Conservation (phyloP, 345 rosid genomes). For the Euphorbia pulcherrima region DNA sequence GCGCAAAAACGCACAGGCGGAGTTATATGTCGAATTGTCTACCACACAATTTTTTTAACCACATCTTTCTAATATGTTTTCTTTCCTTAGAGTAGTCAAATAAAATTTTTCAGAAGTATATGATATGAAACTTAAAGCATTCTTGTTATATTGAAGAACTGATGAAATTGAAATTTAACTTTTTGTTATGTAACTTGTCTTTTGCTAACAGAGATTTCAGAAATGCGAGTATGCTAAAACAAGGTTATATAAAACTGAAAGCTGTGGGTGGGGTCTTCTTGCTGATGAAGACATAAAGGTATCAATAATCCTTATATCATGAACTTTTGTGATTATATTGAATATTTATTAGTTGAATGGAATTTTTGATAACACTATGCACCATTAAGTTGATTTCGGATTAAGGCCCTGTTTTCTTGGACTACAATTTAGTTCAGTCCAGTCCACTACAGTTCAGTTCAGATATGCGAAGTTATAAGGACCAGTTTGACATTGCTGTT, state of each 20-base stretch:
- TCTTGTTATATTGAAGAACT: neutral
- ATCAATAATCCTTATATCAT: conserved; percentile 5
- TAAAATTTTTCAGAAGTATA: neutral
- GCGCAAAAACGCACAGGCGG: too few species aligned
- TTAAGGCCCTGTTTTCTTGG: neutral
- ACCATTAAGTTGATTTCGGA: neutral
- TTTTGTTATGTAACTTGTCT: neutral
- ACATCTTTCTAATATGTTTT: neutral
- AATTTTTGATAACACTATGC: neutral
- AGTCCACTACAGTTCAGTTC: too few species aligned
- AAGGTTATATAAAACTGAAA: conserved; percentile 67
- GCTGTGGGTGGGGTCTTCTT: conserved; percentile 88
- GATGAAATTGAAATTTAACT: neutral
- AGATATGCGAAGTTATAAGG: too few species aligned
- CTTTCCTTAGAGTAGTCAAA: neutral
- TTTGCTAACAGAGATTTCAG: conserved; percentile 64
- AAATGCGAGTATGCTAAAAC: conserved; percentile 75
- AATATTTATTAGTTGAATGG: neutral
- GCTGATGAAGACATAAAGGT: conserved; percentile 85
- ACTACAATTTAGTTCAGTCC: too few species aligned
- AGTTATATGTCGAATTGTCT: neutral
- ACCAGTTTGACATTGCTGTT: too few species aligned
- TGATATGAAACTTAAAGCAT: neutral
- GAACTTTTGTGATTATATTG: neutral
- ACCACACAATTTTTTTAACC: neutral